A percentile compares a stretch with the other conserved stretches of the same genome.
These are phyloP conservation scores for Neonectria magnoliae DNA, from an alignment of 2,329 filamentous ascomycete genomes.

Conservation along the genomic window DNA sequence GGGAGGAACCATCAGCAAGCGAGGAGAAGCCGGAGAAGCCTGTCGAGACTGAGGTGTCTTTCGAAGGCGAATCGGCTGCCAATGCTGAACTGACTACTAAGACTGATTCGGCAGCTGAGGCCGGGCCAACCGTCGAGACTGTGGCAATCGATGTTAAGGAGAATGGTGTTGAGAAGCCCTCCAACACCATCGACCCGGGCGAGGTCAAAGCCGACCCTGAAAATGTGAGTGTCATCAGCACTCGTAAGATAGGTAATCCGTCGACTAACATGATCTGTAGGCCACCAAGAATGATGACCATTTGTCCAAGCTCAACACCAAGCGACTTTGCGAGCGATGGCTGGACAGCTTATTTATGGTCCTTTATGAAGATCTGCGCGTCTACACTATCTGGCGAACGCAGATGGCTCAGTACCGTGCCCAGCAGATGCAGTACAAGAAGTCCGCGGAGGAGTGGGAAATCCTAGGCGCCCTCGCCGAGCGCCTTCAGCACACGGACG, in stretches of 20 bases:
- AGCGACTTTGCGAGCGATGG: constrained; percentile 96
- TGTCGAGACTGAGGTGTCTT: constrained; percentile 31
- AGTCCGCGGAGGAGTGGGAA: constrained; percentile 97
- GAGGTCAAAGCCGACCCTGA: constrained; percentile 81
- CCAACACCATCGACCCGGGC: constrained; percentile 79
- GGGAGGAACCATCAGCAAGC: constrained; percentile 51
- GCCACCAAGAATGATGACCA: constrained; percentile 73
- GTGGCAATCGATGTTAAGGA: constrained; percentile 39
- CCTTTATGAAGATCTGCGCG: constrained; percentile 94
- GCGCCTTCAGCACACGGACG: constrained; percentile 89
- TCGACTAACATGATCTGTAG: constrained; percentile 52
- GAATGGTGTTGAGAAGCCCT: constrained; percentile 76
- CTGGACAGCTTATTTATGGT: constrained; percentile 99
- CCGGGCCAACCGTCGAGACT: constrained; percentile 46
- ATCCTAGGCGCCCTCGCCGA: constrained; percentile 94
- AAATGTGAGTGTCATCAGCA: constrained; percentile 60
- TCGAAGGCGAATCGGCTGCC: constrained; percentile 31
- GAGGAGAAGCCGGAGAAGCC: constrained; percentile 49
- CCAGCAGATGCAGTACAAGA: constrained; percentile 95
- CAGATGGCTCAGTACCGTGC: constrained; percentile 96
- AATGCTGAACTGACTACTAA: too few species aligned
- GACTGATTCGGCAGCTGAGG: constrained; percentile 38
- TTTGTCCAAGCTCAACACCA: constrained; percentile 94
- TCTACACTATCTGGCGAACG: constrained; percentile 99
- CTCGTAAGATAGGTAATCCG: background rate